Evolutionary conservation across 2,329 filamentous ascomycete genomes (phyloP), one percentile per base, ranked within the genome.

Genomic region (Hypoxylon sp.): DNA sequence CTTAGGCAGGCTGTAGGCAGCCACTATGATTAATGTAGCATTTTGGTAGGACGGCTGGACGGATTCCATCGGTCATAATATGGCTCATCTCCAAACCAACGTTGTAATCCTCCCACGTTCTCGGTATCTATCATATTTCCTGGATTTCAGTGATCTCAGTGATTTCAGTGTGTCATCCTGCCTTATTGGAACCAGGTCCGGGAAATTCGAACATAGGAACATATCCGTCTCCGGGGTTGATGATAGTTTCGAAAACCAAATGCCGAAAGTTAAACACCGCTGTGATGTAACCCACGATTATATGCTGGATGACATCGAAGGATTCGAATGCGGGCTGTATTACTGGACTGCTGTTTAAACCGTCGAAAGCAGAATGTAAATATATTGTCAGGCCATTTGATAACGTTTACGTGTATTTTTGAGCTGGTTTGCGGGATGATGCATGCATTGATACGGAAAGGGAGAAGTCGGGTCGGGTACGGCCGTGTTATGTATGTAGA

Each of bases 11-110:
- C n/a, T 9, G 24, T 9, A 35, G 47, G 31, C 26, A 13, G 48
- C 5, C 13, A n/a, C 19, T 33, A 14, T 17, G 53, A 65, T 24
- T 17, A 44, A 46, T n/a, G 61, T 68, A 17, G 44, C 24, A 57
- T 60, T 60, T 60, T 60, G 22, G 58, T 66, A 57, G 66, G 62
- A 65, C 65, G 61, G 68, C 65, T 63, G 66, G 62, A 65, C 65
- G 61, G 68, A 68, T 63, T 65, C 10, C 57, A n/a, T 68, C 64
- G 65, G 61, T 44, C 48, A 35, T 11, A 39, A 58, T 51, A 10
- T 47, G 29, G 22, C 19, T n/a, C 37, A 37, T 56, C 61, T 57
- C 24, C 54, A 63, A 64, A 42, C 47, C 19, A 39, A 42, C 37
- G 64, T 63, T 9, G 67, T 59, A 65, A 10, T 56, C 24, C 56